phyloP scores from a whole-genome alignment of 805 yeast species.

The Saturnispora bothae region DNA sequence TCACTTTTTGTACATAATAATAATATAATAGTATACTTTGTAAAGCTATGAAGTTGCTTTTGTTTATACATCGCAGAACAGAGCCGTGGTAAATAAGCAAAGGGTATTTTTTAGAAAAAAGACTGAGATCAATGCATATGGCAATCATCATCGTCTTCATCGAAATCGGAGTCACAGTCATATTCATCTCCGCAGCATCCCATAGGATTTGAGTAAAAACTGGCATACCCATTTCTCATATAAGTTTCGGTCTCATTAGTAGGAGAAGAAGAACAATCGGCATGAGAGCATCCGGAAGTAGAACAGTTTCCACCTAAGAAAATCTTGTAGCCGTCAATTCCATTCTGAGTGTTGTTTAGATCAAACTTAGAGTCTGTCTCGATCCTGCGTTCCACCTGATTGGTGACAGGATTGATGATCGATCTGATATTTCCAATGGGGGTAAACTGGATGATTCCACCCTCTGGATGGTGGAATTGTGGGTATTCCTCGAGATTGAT shows the following conservation, averaged over 20 bases:
- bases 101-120: no score
- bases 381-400: conserved; percentile 36
- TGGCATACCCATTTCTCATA: conserved; percentile 24
- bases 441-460: conserved; percentile 50
- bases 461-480: conserved; percentile 48
- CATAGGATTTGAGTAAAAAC: conserved; percentile 5
- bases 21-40: no score
- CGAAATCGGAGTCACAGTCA: conserved; percentile 22
- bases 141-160: conserved; percentile 16
- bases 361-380: conserved; percentile 34
- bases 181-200: conserved; percentile 11
- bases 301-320: conserved; percentile 20
- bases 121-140: conserved; percentile 10
- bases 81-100: no score
- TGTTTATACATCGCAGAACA: no score
- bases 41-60: no score
- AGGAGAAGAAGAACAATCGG: conserved; percentile 18
- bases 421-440: conserved; percentile 53
- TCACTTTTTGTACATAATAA: no score
- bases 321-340: conserved; percentile 29
- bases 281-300: conserved; percentile 1
- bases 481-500: conserved; percentile 39
- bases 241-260: conserved; percentile 26
- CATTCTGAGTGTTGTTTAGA: conserved; percentile 22
- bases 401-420: conserved; percentile 28